Conservation (phyloP, 1,284 basidiomycete genomes). For the Macrocybe sp. region DNA sequence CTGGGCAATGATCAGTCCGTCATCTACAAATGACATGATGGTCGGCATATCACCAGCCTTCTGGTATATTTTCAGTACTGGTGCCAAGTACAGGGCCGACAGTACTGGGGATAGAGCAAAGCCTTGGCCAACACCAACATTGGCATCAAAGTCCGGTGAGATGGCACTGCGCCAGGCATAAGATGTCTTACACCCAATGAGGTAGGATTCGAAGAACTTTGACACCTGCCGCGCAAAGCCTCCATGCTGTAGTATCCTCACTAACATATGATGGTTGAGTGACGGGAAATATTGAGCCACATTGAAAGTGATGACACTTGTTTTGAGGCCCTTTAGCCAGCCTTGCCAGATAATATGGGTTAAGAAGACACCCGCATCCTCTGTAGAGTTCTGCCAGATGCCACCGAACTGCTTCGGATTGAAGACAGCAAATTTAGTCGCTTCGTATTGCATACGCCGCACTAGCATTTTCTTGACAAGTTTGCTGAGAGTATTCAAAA, state of each 20-base stretch:
- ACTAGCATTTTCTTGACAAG: too few relatives aligned
- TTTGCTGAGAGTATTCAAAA: too few relatives aligned
- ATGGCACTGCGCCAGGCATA: too few relatives aligned
- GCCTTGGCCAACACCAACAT: constrained; percentile 1
- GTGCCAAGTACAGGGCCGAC: not conserved
- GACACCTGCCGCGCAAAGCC: too few relatives aligned
- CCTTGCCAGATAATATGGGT: not conserved
- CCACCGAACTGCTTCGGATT: too few relatives aligned
- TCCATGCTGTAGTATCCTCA: too few relatives aligned
- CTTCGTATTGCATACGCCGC: too few relatives aligned
- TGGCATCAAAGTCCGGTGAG: too few relatives aligned
- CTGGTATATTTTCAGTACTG: too few relatives aligned
- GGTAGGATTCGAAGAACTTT: too few relatives aligned
- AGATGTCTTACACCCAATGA: too few relatives aligned
- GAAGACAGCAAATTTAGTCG: too few relatives aligned
- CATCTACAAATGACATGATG: not conserved
- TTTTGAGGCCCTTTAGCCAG: not conserved
- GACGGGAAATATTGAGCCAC: not conserved
- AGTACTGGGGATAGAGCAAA: not conserved
- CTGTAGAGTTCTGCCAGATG: not conserved
- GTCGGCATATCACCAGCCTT: not conserved
- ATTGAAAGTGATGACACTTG: not conserved
- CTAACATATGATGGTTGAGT: not conserved
- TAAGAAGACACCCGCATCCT: not conserved
- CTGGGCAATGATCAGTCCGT: not conserved